A percentile compares a stretch with the other conserved stretches of the same genome.
These are phyloP conservation scores for Hypholoma sublateritium DNA, from an alignment of 768 basidiomycete species.

Conservation along the genomic window DNA sequence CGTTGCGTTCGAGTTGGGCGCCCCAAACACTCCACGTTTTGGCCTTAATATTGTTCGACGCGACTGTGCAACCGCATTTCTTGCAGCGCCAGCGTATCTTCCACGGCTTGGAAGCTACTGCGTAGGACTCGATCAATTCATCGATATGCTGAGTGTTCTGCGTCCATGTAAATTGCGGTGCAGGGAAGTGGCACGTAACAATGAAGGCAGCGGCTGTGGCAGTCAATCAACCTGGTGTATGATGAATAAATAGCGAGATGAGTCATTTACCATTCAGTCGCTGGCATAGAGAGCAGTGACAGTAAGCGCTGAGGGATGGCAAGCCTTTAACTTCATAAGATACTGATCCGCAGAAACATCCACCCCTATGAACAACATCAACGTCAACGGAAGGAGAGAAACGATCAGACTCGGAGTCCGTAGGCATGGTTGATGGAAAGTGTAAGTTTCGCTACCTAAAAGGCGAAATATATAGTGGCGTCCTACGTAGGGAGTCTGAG, in stretches of 20 bases:
- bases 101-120: slow-evolving; percentile 48
- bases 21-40: slow-evolving; percentile 61
- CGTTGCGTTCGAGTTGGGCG: slow-evolving; percentile 51
- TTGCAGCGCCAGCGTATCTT: slow-evolving; percentile 67
- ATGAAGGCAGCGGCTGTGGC: slow-evolving; percentile 57
- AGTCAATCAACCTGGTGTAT: not conserved
- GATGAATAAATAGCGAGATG: not conserved
- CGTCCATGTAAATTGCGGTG: slow-evolving; percentile 54
- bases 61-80: slow-evolving; percentile 53
- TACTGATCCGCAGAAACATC: slow-evolving; percentile 59
- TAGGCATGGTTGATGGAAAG: too few species aligned
- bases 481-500: too few species aligned
- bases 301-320: slow-evolving; percentile 60
- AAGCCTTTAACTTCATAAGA: slow-evolving; percentile 46
- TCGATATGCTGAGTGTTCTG: slow-evolving; percentile 31
- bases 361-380: slow-evolving; percentile 37
- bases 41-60: slow-evolving; percentile 49
- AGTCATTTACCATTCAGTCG: slow-evolving; percentile 41
- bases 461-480: too few species aligned
- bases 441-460: too few species aligned
- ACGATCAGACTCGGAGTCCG: too few species aligned
- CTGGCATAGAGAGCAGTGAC: slow-evolving; percentile 74
- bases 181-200: slow-evolving; percentile 57
- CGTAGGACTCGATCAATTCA: slow-evolving; percentile 44
- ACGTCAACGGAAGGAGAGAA: not conserved